Evolutionary conservation across 306 rosid genomes (phyloP).

Genomic region (Cicer yamashitae): DNA sequence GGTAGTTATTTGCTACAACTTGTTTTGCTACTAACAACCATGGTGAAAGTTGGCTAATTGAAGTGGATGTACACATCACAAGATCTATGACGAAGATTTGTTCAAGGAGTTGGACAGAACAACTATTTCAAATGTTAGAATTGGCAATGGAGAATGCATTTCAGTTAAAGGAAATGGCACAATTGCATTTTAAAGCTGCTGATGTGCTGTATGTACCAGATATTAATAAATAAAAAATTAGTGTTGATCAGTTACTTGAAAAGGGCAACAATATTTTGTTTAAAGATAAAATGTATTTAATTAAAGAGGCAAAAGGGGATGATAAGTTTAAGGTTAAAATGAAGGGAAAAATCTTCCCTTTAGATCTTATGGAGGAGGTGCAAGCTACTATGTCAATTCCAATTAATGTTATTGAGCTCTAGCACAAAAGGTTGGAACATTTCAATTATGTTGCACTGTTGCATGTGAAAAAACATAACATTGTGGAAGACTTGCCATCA

Average conservation of each 20-base stretch:
- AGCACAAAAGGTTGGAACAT: neutral
- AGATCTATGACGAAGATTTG: no score
- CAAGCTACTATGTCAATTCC: neutral
- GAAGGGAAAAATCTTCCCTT: neutral
- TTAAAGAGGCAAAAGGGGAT: neutral
- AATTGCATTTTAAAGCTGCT: no score
- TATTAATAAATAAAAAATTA: neutral
- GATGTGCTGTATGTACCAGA: no score
- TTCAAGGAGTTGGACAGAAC: no score
- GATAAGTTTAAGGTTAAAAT: neutral
- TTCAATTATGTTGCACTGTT: neutral
- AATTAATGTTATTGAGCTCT: neutral
- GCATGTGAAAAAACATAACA: neutral
- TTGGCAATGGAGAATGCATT: no score
- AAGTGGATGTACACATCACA: no score
- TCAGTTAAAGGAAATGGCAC: no score
- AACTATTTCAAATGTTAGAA: no score
- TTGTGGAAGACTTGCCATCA: slow-evolving; percentile 1
- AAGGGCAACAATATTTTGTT: neutral
- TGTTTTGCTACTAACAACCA: neutral
- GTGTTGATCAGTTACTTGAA: neutral
- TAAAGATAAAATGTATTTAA: no score
- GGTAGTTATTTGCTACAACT: neutral
- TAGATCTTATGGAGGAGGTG: no score
- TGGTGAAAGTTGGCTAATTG: no score